A percentile compares a stretch with the other conserved stretches of the same genome.
Evolutionary conservation across 75 land plant species (phyloP).

Genomic region (Azolla pinnata): DNA sequence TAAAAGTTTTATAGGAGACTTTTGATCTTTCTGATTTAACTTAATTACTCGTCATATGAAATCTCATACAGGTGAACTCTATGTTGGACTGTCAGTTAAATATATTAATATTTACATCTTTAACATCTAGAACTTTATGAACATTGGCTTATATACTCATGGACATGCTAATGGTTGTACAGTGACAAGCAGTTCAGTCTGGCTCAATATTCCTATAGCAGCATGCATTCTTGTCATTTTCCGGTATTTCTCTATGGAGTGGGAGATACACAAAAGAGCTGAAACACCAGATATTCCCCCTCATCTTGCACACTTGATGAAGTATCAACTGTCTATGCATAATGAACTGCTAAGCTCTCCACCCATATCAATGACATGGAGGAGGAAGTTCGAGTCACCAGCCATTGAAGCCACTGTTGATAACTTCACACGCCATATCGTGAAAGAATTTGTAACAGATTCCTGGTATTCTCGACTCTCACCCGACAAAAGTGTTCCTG

Average conservation of each 20-base stretch:
- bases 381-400: conserved; percentile 70
- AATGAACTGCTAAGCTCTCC: conserved; percentile 14
- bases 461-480: conserved; percentile 85
- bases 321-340: conserved; percentile 26
- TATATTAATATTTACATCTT: neutral
- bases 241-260: conserved; percentile 60
- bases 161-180: conserved; percentile 8
- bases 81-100: too few relatives aligned
- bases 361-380: conserved; percentile 44
- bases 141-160: neutral
- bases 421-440: conserved; percentile 56
- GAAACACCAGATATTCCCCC: conserved; percentile 10
- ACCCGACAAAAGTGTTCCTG: conserved; percentile 84
- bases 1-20: neutral
- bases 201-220: conserved; percentile 83
- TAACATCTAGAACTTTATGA: neutral
- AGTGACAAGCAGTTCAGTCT: conserved; percentile 93
- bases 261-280: conserved; percentile 49
- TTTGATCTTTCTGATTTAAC: neutral
- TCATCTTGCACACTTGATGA: conserved; percentile 9
- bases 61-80: too few relatives aligned
- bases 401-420: conserved; percentile 87
- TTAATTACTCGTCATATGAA: neutral
- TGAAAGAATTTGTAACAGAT: conserved; percentile 82
- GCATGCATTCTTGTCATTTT: conserved; percentile 40